phyloP scores from a whole-genome alignment of 768 basidiomycete species.

The Suillus subaureus region DNA sequence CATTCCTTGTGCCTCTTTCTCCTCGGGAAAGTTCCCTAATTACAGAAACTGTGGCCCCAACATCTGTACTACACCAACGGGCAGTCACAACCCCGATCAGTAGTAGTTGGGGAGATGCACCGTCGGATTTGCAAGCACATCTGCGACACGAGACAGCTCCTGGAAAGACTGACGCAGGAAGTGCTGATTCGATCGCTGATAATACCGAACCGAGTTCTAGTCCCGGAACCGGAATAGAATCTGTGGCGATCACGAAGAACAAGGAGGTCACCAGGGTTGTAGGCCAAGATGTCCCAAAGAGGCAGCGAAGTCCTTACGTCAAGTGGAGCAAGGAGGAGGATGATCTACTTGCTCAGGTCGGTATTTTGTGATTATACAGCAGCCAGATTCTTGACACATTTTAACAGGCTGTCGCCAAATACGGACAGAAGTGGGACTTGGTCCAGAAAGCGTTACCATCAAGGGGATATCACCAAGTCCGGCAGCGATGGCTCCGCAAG shows the following conservation, averaged over 20 bases:
- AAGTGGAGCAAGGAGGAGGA: constrained; percentile 48
- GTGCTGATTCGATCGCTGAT: constrained; percentile 6
- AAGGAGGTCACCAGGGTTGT: constrained; percentile 28
- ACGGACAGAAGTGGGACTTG: constrained; percentile 42
- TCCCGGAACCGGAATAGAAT: neutral
- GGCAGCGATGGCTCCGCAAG: constrained; percentile 45
- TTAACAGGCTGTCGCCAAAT: constrained; percentile 39
- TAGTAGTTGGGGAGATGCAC: constrained; percentile 15
- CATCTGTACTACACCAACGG: neutral
- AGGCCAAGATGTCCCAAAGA: constrained; percentile 36
- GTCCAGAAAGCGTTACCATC: constrained; percentile 44
- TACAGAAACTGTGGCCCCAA: neutral
- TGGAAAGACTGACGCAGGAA: constrained; percentile 1
- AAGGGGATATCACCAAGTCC: constrained; percentile 45
- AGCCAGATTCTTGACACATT: neutral
- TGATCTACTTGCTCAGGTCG: constrained; percentile 40
- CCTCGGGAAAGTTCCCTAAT: neutral
- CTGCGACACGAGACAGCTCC: constrained; percentile 15
- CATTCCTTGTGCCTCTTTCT: neutral
- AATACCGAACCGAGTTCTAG: neutral
- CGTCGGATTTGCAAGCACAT: neutral
- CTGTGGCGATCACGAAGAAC: constrained; percentile 14
- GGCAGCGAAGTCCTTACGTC: constrained; percentile 42
- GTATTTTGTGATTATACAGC: constrained; percentile 4
- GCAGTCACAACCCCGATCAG: constrained; percentile 4